These are phyloP conservation scores for Fusarium aywerte DNA, from an alignment of 2,329 filamentous ascomycete genomes.

Conservation along the genomic window DNA sequence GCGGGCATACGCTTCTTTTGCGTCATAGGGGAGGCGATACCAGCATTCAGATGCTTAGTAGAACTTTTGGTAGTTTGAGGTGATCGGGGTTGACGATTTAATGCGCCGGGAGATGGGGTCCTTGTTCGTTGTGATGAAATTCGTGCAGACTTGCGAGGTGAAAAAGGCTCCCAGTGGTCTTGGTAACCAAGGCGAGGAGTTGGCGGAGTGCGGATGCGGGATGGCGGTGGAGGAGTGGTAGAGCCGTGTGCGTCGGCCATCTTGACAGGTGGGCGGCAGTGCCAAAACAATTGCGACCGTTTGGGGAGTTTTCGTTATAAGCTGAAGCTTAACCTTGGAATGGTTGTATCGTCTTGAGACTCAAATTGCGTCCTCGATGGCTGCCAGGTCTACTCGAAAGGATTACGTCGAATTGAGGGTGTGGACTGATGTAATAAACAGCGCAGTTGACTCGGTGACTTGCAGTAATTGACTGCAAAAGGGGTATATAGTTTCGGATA, in stretches of 20 bases:
- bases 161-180: slow-evolving; percentile 78
- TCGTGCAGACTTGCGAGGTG: slow-evolving; percentile 75
- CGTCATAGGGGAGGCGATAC: slow-evolving; percentile 57
- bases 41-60: slow-evolving; percentile 43
- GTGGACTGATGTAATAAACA: slow-evolving; percentile 33
- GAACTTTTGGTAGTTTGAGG: slow-evolving; percentile 50
- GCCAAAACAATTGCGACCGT: slow-evolving; percentile 1
- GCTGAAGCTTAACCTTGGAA: slow-evolving; percentile 9
- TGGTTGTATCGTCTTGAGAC: slow-evolving; percentile 20
- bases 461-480: slow-evolving; percentile 13
- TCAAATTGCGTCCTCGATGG: slow-evolving; percentile 35
- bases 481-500: slow-evolving; percentile 1
- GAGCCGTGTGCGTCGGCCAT: slow-evolving; percentile 50
- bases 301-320: slow-evolving; percentile 2
- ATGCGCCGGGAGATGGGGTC: slow-evolving; percentile 65
- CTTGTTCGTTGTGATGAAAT: slow-evolving; percentile 67
- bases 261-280: slow-evolving; percentile 29
- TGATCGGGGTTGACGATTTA: slow-evolving; percentile 50
- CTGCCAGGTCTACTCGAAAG: slow-evolving; percentile 37
- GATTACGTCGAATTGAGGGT: slow-evolving; percentile 25
- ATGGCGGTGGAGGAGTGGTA: slow-evolving; percentile 70
- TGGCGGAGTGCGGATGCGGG: slow-evolving; percentile 71
- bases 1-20: slow-evolving; percentile 62
- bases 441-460: slow-evolving; percentile 17
- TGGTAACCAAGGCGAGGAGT: slow-evolving; percentile 74